Evolutionary conservation across 2,329 filamentous ascomycete species (phyloP).

Genomic region (Fusarium succisae): DNA sequence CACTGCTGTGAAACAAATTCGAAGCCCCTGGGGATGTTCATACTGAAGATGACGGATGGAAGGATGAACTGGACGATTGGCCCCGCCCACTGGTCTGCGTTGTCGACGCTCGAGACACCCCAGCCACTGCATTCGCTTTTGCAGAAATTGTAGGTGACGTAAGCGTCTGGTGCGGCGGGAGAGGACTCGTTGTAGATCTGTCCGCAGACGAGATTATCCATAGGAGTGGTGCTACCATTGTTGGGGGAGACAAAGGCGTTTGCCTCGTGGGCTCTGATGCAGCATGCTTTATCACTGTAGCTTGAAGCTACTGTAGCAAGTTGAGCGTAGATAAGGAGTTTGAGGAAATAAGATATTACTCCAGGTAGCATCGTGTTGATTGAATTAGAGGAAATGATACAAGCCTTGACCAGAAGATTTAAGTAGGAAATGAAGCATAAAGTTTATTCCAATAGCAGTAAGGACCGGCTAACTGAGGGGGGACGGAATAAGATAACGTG

Average conservation of each 20-base stretch:
- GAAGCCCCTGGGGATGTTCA: neutral
- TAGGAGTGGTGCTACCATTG: neutral
- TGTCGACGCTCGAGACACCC: neutral
- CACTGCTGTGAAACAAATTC: neutral
- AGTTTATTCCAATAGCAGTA: fast-evolving
- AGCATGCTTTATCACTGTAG: neutral
- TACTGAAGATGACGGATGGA: neutral
- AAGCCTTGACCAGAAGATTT: neutral
- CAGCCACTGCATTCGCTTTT: neutral
- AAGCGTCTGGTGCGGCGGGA: neutral
- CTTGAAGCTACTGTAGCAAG: neutral
- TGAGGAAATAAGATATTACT: fast-evolving
- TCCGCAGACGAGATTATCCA: neutral
- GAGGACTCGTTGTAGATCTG: neutral
- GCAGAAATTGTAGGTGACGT: neutral
- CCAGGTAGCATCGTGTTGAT: neutral
- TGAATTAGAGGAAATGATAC: fast-evolving
- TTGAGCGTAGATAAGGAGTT: fast-evolving
- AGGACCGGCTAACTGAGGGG: fast-evolving
- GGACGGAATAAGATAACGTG: fast-evolving
- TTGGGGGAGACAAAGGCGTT: neutral
- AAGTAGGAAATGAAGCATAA: fast-evolving
- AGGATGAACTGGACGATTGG: neutral
- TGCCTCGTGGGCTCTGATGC: neutral
- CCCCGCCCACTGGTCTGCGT: neutral